Percentiles rank a stretch among this genome's conserved stretches.
phyloP scores from a whole-genome alignment of 768 basidiomycete species.

The Russula compacta region DNA sequence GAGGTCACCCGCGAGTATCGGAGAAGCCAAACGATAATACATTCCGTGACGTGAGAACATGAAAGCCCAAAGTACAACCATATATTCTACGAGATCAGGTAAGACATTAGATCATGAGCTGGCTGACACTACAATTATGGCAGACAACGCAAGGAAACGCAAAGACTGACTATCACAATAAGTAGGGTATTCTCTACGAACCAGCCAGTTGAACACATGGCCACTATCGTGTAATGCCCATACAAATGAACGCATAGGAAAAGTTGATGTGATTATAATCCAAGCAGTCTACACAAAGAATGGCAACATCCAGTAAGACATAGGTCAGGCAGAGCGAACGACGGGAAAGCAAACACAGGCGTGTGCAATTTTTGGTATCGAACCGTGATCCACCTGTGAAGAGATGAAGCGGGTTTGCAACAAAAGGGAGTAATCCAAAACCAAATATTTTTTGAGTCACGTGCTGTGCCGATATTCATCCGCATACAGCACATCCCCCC shows the following conservation, averaged over 20 bases:
- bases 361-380: slow-evolving; percentile 10
- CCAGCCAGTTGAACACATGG: background rate
- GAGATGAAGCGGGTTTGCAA: background rate
- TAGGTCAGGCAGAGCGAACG: slow-evolving; percentile 3
- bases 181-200: slow-evolving; percentile 3
- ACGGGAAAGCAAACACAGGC: background rate
- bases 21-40: slow-evolving; percentile 62
- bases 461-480: background rate
- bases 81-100: slow-evolving; percentile 10
- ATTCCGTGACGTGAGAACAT: slow-evolving; percentile 32
- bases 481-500: background rate
- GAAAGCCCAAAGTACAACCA: slow-evolving; percentile 7
- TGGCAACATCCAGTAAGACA: slow-evolving; percentile 12
- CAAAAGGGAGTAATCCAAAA: background rate
- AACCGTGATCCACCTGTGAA: background rate
- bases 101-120: slow-evolving; percentile 3
- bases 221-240: background rate
- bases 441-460: background rate
- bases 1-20: slow-evolving; percentile 44
- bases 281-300: slow-evolving; percentile 14
- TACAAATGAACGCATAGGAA: background rate
- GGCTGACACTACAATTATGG: slow-evolving; percentile 1
- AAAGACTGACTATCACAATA: slow-evolving; percentile 1
- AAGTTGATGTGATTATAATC: slow-evolving; percentile 1
- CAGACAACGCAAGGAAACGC: background rate